Base-by-base conservation (phyloP, 768 basidiomycete species). In the Boletales sp. region DNA sequence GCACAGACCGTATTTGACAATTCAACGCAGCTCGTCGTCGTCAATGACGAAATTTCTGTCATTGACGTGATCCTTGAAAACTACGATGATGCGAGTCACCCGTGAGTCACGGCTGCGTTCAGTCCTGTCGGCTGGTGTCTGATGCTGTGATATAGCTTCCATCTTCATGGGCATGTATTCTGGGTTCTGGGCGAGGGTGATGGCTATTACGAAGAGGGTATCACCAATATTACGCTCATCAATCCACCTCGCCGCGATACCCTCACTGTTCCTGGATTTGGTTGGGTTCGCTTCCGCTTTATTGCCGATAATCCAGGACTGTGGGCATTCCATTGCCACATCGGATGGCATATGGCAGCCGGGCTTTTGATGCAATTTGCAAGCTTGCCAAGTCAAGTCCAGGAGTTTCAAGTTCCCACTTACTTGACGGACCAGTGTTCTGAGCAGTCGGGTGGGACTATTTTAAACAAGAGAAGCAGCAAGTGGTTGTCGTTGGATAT, bases 311-410 rank as follows among this genome's bases (percentile, higher is more conserved):
- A 75, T 47, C 70, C 75, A 0, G 75, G 75, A 29, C 49, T 73
- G 35, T 77, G 74, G 74, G 71, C 73, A 1, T 72, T 77, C 61
- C 75, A 76, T 55, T 76, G 75, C 34, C 75, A 73, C 52, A 61
- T 62, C 55, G 59, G 50, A 42, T 71, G 71, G 71, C 68, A 71
- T 51, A 73, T 72, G 69, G 68, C 70, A 0, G 63, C 71, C 0
- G 74, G 74, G 8, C 56, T 76, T 27, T 32, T 76, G 37, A 68
- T 75, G 68, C 72, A 71, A 50, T 58, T 75, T 44, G 72, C 69
- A 50, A 68, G 64, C 41, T 56, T 74, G 50, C 73, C 73, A 9
- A 65, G 62, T 17, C 45, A 63, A 49, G 62, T 71, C 35, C 65
- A 68, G 30, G 54, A 61, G 47, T 64, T 73, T 29, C 53, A 64